A percentile compares a stretch with the other conserved stretches of the same genome.
These are phyloP conservation scores for Cladosporium sp. DNA, from an alignment of 2,329 filamentous ascomycete genomes.

Conservation along the genomic window DNA sequence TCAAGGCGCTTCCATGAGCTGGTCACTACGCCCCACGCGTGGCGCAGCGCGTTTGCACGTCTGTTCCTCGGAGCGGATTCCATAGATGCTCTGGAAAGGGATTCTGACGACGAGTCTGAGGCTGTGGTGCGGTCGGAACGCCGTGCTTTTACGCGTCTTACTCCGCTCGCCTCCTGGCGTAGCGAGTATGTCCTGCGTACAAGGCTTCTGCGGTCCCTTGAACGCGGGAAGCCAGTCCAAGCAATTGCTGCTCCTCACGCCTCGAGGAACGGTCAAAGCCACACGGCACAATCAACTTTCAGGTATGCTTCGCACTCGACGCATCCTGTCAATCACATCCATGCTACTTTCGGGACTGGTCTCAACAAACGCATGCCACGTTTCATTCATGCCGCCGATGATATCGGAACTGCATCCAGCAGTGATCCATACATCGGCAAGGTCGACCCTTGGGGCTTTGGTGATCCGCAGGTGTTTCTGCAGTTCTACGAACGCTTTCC, in stretches of 20 bases:
- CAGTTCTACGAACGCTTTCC: constrained; percentile 75
- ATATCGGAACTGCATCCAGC: constrained; percentile 68
- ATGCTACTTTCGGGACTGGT: constrained; percentile 67
- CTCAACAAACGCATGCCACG: constrained; percentile 64
- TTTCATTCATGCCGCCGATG: constrained; percentile 76
- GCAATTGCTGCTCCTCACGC: constrained; percentile 48
- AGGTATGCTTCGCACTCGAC: constrained; percentile 82
- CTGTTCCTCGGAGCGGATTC: constrained; percentile 75
- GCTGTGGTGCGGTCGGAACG: constrained; percentile 60
- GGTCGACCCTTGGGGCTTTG: constrained; percentile 74
- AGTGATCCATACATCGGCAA: constrained; percentile 75
- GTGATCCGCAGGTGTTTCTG: constrained; percentile 66
- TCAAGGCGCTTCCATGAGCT: constrained; percentile 81
- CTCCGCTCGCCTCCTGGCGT: constrained; percentile 81
- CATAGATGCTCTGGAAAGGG: constrained; percentile 34
- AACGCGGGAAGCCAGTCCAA: constrained; percentile 69
- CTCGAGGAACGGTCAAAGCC: constrained; percentile 49
- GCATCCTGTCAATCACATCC: constrained; percentile 70
- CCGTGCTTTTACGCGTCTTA: constrained; percentile 76
- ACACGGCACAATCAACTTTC: constrained; percentile 65
- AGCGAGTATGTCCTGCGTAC: constrained; percentile 92
- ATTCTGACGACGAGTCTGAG: constrained; percentile 47
- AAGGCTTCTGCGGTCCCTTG: constrained; percentile 71
- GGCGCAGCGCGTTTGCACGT: constrained; percentile 86
- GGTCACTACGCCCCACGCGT: constrained; percentile 86